phyloP scores from a whole-genome alignment of 257 asterid genomes.

The Dorcoceras hygrometricum region DNA sequence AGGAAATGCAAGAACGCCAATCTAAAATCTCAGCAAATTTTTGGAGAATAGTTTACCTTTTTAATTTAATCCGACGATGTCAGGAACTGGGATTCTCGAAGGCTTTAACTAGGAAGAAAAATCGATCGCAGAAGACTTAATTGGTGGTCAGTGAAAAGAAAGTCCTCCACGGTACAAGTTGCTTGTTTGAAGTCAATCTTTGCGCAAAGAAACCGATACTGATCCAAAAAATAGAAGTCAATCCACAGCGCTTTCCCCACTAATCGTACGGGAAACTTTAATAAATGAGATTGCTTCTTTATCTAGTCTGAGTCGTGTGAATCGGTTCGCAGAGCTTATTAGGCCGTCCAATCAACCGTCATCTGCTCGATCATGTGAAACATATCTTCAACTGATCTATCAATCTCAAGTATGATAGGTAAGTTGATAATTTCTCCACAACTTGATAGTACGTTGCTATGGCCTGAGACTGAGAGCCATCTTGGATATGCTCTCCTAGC shows the following conservation, averaged over 20 bases:
- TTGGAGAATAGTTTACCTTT: not conserved
- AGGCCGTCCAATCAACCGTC: too few relatives aligned
- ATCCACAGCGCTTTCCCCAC: not conserved
- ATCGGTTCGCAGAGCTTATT: not conserved
- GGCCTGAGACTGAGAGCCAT: too few relatives aligned
- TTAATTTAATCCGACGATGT: not conserved
- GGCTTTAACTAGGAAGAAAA: not conserved
- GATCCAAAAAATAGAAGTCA: not conserved
- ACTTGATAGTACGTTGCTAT: too few relatives aligned
- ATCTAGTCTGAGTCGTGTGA: not conserved
- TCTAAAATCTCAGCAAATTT: not conserved
- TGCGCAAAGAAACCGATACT: not conserved
- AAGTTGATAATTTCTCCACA: too few relatives aligned
- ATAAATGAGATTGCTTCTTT: too few relatives aligned
- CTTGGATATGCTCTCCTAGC: too few relatives aligned
- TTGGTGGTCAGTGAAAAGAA: not conserved
- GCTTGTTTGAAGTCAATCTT: not conserved
- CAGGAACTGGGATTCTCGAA: not conserved
- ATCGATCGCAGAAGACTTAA: not conserved
- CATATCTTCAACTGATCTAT: too few relatives aligned
- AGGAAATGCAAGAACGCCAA: not conserved
- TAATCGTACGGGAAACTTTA: too few relatives aligned
- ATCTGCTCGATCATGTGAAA: too few relatives aligned
- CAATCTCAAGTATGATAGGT: too few relatives aligned
- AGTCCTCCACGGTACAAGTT: not conserved